Base-by-base conservation (phyloP, 2,329 filamentous ascomycete genomes). In the Ceratocystis albifundus region DNA sequence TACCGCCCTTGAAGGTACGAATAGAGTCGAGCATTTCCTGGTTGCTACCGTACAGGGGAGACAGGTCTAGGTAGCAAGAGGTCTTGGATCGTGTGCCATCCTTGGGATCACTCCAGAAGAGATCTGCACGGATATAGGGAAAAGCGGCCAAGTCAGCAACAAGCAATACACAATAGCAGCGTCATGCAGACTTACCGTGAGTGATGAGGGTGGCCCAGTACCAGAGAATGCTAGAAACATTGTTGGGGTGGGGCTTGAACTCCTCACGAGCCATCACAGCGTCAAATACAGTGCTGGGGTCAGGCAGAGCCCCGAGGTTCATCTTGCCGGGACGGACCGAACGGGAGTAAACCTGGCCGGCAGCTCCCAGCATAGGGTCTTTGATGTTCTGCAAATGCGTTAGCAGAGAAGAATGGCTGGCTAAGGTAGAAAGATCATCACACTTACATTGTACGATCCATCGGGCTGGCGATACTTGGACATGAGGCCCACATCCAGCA, bases 121-220 rank as follows among this genome's bases (percentile, higher is more conserved):
- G 77, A 71, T 89, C 84, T 80, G 6, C 0, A 41, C 10, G 4
- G 12, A 12, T 15, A 36, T 2, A 3, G 36, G 36, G 12, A 41
- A 41, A 44, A 6, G n/a, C 5, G 4, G 10, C 1, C 8, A 1
- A 0, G 5, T 5, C 48, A 59, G 55, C 28, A 20, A 55, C 41
- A 45, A 32, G 30, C 50, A 22, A 44, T 30, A 22, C 32, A 2
- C 28, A 30, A 12, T 17, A 4, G 6, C 6, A 50, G 7, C 2
- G 10, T 7, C 1, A 22, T 25, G n/a, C 30, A 48, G 6, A 65
- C 76, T 68, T 70, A 84, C 84, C 87, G 69, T 89, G 87, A 67
- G 88, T 89, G 69, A 89, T 84, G 66, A 90, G 82, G 22, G 85
- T 87, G 0, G 87, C 87, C 84, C 84, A 87, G 72, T 88, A 86